These are phyloP conservation scores for Crithidia bombi DNA, from an alignment of 208 protist genomes.

Conservation along the genomic window DNA sequence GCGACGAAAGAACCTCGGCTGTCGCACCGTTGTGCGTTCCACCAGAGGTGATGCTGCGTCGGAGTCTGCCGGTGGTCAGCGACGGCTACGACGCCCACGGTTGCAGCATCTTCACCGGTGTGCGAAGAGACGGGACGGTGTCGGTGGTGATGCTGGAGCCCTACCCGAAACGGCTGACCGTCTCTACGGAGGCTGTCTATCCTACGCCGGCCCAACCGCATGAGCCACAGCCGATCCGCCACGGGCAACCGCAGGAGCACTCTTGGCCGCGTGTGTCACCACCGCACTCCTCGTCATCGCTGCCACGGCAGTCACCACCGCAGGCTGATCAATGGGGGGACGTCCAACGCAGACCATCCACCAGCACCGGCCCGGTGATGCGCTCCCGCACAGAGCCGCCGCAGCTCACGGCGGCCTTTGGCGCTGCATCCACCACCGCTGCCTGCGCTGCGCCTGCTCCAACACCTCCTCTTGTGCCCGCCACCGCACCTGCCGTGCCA, in stretches of 20 bases:
- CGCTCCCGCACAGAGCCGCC: background rate
- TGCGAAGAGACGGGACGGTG: slow-evolving; percentile 20
- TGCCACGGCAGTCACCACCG: background rate
- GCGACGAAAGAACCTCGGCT: background rate
- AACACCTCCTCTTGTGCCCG: background rate
- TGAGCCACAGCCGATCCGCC: background rate
- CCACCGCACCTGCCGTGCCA: background rate
- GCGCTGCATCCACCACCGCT: background rate
- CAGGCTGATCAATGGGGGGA: background rate
- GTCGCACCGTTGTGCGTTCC: background rate
- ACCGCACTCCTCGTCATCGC: background rate
- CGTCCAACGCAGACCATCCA: background rate
- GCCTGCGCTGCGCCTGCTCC: background rate
- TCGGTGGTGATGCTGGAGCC: slow-evolving; percentile 27
- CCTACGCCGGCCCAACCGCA: background rate
- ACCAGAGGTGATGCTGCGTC: slow-evolving; percentile 13
- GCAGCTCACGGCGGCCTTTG: background rate
- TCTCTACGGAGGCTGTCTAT: background rate
- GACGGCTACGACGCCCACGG: slow-evolving; percentile 20
- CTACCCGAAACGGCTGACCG: slow-evolving; percentile 4
- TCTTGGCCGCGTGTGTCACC: slow-evolving; percentile 3
- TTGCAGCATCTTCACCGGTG: slow-evolving; percentile 21
- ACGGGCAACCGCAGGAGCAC: background rate
- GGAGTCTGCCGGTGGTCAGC: slow-evolving; percentile 17
- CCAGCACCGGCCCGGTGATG: background rate